A percentile compares a stretch with the other conserved stretches of the same genome.
phyloP scores from a whole-genome alignment of 345 rosid species.

The Syzygium aqueum region DNA sequence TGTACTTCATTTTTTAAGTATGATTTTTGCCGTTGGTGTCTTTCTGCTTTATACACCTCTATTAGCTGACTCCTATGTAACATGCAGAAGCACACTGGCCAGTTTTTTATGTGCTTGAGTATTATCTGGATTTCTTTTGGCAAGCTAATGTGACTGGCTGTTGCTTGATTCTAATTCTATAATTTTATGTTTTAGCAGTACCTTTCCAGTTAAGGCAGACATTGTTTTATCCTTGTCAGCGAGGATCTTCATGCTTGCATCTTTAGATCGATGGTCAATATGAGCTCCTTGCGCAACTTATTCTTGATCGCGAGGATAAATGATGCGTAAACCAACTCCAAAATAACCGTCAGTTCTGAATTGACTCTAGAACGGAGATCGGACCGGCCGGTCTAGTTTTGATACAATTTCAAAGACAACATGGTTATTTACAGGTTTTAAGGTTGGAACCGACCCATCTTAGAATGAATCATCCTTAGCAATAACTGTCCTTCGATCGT shows the following conservation, averaged over 20 bases:
- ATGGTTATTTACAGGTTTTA: not conserved
- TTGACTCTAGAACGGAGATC: not conserved
- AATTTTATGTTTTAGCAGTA: not conserved
- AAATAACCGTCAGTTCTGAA: not conserved
- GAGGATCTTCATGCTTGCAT: not conserved
- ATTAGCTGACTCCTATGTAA: not conserved
- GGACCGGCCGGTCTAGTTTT: not conserved
- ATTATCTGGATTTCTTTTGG: not conserved
- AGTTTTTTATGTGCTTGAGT: not conserved
- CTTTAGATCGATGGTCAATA: not conserved
- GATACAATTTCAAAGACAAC: not conserved
- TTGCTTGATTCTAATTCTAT: not conserved
- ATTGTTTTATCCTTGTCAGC: not conserved
- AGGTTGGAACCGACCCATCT: accelerated
- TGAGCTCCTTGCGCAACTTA: not conserved
- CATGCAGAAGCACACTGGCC: not conserved
- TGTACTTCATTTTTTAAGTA: not conserved
- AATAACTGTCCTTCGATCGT: not conserved
- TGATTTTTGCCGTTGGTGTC: not conserved
- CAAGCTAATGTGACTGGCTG: not conserved
- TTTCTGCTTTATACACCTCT: not conserved
- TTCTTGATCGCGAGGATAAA: not conserved
- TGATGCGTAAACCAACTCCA: not conserved
- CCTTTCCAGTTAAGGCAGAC: not conserved
- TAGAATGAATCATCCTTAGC: not conserved